Evolutionary conservation across 352 stramenopile species (phyloP), one percentile per base, ranked within the genome.

Genomic region (Phytophthora sansomeana): DNA sequence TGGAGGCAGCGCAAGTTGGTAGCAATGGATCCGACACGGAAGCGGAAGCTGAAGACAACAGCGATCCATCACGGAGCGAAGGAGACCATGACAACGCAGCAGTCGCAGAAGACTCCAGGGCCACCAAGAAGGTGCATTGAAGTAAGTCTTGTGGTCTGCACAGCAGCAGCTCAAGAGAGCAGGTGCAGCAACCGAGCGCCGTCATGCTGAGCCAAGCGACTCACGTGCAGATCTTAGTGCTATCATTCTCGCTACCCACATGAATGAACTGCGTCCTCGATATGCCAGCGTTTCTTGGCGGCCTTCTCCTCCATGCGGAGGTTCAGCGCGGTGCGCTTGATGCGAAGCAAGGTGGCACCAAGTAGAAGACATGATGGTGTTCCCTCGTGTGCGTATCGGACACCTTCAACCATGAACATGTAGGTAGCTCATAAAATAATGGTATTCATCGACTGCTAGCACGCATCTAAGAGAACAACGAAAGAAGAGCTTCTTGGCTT

Each of bases 371-470:
- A 39, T 33, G 7, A 16, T 53, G 8, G 9, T 14, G 8, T 38
- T 63, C 26, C 24, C 46, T 64, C 33, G 14, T 38, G 21, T 24
- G 21, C 3, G 21, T 24, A 24, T 24, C 21, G 21, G 21, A 24
- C 21, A 24, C 21, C 21, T 24, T 24, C 21, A 24, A 24, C 21
- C 21, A 24, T 24, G 21, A 24, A 53, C 28, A 38, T 14, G 5
- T 14, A 16, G 4, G 32, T 17, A 38, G 38, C 47, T 72, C 57
- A 72, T 72, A 75, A 75, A 72, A 71, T 71, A 72, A 59, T 60
- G 24, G 42, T 35, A 29, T 63, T 61, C 42, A 63, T 71, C 49
- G 39, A 73, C 64, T 52, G 50, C 38, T 62, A 67, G 47, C 62
- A 75, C 67, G 21, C 69, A 69, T 65, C 50, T 61, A 64, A 47